Evolutionary conservation across 441 rosid species (phyloP), one percentile per base, ranked within the genome.

Genomic region (Croton laevigatus): DNA sequence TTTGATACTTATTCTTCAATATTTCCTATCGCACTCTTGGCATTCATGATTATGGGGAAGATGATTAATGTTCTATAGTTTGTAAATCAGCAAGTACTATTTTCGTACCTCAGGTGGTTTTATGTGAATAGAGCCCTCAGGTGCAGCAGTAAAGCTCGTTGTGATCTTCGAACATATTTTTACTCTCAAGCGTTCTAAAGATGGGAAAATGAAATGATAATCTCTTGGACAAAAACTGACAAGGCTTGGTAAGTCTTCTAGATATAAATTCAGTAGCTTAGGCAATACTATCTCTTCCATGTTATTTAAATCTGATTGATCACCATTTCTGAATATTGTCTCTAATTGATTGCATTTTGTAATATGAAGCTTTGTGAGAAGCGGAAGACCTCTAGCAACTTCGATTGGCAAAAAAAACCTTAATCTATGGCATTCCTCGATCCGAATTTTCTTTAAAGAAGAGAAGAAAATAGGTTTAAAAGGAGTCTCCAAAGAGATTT

Each of bases 201-300:
- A 19, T 42, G 59, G 58, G 48, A 70, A 62, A 7, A 11, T 16
- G 12, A 46, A 45, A 44, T 10, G 23, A 46, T 59, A 59, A 5
- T 20, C 58, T 23, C 9, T 20, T 5, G 49, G 57, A 62, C 38
- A 63, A 9, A 75, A 75, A 9, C 10, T 27, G 19, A 37, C 22
- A 0, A 65, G 40, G 36, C 34, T 49, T n/a, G 58, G 48, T 19
- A 75, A 22, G 20, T 45, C 16, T 17, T 12, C 27, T 37, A 70
- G 73, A 3, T 14, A 4, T 42, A 75, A 32, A n/a, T 7, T 37
- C 59, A 10, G 8, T 40, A 75, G 19, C 45, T 70, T 37, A 2
- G 78, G 75, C 10, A 72, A 6, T 38, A 72, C 58, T 3, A 72
- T 57, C 61, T 71, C 68, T 59, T 34, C 11, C 42, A 36, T 59